Evolutionary conservation across 176 grass and related monocot species (phyloP), one percentile per base, ranked within the genome.

Genomic region (Musa acuminata): DNA sequence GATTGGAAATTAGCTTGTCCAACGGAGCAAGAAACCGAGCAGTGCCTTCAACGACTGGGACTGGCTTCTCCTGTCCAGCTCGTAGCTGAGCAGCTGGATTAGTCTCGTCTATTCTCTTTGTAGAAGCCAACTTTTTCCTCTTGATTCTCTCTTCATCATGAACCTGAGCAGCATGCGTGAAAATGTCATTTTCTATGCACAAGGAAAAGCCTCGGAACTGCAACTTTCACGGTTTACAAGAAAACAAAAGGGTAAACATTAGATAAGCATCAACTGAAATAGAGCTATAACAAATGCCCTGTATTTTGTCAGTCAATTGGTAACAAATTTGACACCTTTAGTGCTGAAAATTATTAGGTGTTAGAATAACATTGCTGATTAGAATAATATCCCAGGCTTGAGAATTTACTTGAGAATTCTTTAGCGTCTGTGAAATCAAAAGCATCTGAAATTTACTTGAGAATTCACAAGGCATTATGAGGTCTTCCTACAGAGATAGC

Each of bases 121-220:
- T 71, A 9, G 75, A 80, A 13, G 86, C 82, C 66, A 95, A 13
- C 83, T 82, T 91, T 87, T 81, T 99, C 75, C 86, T 84, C 85
- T 99, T 99, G 63, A 99, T 21, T 84, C 81, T 88, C 66, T 95
- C 91, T 77, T 89, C 91, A 10, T 73, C 84, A 67, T 74, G 88
- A 72, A 89, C 91, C 96, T 95, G 73, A 49, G 19, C 49, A 80
- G n/a, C 57, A 11, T 59, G 35, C 73, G 54, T 62, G 49, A 50
- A 12, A 70, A 72, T 79, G 72, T 2, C 72, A 55, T 62, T 65
- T 73, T 71, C 3, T 49, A 54, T 23, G 27, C 2, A 51, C 8
- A 72, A 27, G 77, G 25, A 11, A 79, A 43, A 43, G 35, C 35
- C 35, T 43, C 35, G 4, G 35, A 43, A 27, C 26, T 53, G 50